These are phyloP conservation scores for Laguncularia racemosa DNA, from an alignment of 345 rosid genomes.

Conservation along the genomic window DNA sequence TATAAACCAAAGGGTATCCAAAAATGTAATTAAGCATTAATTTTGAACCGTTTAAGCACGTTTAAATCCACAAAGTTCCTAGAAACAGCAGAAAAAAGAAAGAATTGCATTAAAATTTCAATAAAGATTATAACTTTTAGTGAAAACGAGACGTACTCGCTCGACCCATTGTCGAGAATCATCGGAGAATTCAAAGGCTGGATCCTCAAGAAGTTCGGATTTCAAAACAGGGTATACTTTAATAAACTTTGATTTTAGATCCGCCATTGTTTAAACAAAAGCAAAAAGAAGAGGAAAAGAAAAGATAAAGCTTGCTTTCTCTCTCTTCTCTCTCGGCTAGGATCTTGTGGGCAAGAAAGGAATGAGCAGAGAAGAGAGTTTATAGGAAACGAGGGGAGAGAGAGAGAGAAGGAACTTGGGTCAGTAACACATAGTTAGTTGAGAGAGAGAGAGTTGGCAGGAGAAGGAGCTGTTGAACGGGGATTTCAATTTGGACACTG, in stretches of 20 bases:
- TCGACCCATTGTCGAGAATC: constrained; percentile 82
- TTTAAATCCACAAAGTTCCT: too few relatives aligned
- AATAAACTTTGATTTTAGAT: constrained; percentile 63
- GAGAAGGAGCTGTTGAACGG: too few relatives aligned
- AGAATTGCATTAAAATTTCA: not conserved
- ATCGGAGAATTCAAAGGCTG: constrained; percentile 73
- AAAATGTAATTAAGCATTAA: too few relatives aligned
- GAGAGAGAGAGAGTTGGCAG: too few relatives aligned
- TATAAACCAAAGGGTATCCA: too few relatives aligned
- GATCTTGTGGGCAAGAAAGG: not conserved
- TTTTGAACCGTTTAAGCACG: too few relatives aligned
- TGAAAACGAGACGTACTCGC: constrained; percentile 24
- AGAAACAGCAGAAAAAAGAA: not conserved
- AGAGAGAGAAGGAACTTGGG: not conserved
- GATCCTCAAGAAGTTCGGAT: constrained; percentile 68
- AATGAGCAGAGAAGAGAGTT: too few relatives aligned
- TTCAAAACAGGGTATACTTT: constrained; percentile 50
- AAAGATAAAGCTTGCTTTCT: not conserved
- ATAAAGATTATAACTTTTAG: not conserved
- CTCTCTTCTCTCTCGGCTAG: not conserved
- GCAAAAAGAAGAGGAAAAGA: not conserved
- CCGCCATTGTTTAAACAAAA: constrained; percentile 39
- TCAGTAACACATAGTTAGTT: too few relatives aligned
- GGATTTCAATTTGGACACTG: too few relatives aligned
- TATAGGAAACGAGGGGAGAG: not conserved